Base-by-base conservation (phyloP, 2,329 filamentous ascomycete genomes). In the Penicillium sp. region DNA sequence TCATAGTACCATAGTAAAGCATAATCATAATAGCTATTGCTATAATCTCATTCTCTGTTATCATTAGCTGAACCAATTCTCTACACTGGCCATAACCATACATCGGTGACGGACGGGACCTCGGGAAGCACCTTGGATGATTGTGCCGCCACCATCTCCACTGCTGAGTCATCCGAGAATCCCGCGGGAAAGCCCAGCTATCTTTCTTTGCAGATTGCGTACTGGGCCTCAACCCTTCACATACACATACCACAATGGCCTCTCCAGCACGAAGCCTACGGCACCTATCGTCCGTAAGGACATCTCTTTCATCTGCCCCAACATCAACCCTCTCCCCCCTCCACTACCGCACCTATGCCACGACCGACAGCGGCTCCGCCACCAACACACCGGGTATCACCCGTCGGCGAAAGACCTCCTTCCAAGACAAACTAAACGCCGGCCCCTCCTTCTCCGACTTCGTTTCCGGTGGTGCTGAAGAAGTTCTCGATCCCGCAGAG, bases 361-460 rank as follows among this genome's bases (percentile, higher is more conserved):
- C 75, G n/a, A 74, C 74, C 21, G 70, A 71, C 55, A 63, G 68
- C 43, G 68, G 71, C 29, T 72, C 71, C 61, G 71, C 72, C 55
- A 71, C 68, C 43, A 65, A 67, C 58, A 68, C 66, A 58, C 62
- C 66, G 67, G 64, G 63, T 52, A 63, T 49, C 51, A 89, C 87
- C 8, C 74, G 76, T 53, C 82, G 81, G 63, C 89, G 75, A 56
- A 76, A 74, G 29, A 87, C 84, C 14, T 74, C 76, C 3, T 89
- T 89, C 73, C 78, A 76, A 59, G 86, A 89, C 71, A 84, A 83
- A 54, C 77, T 89, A 49, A 88, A 89, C 67, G 74, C 81, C 6
- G 87, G 87, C 0, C 87, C 87, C 13, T 84, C 85, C 0, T 87
- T 89, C 68, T 72, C 77, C 29, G 86, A 89, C 66, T 89, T 89